Evolutionary conservation across 2,329 filamentous ascomycete species (phyloP).

Genomic region (Neoscytalidium dimidiatum): DNA sequence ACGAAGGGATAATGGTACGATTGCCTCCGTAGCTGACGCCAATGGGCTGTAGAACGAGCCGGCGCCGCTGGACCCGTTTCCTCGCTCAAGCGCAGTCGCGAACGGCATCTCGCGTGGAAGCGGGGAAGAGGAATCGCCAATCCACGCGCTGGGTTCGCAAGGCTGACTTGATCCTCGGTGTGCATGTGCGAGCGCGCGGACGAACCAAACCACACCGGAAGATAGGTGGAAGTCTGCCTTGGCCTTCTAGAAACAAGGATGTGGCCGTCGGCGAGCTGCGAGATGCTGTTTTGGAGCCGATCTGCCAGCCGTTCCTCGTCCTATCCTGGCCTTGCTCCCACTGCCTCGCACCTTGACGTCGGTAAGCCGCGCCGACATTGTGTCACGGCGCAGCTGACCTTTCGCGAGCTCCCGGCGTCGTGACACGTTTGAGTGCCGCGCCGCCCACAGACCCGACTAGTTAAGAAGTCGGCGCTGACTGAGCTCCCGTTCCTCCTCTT

Average conservation of each 20-base stretch:
- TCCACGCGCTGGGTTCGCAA: not conserved
- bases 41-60: not conserved
- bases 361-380: constrained; percentile 1
- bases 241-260: constrained; percentile 16
- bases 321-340: not conserved
- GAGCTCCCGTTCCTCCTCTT: not conserved
- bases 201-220: not conserved
- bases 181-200: not conserved
- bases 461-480: not conserved
- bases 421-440: constrained; percentile 4
- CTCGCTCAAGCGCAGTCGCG: not conserved
- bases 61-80: not conserved
- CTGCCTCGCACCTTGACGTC: not conserved
- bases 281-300: not conserved
- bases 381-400: constrained; percentile 15
- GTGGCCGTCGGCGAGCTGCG: not conserved
- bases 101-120: constrained; percentile 9
- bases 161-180: not conserved
- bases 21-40: not conserved
- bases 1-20: not conserved
- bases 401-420: not conserved
- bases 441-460: not conserved
- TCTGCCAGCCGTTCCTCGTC: not conserved
- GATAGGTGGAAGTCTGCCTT: constrained; percentile 4
- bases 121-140: constrained; percentile 8